A percentile compares a stretch with the other conserved stretches of the same genome.
Conservation (phyloP, 2,329 filamentous ascomycete species). For the Alternaria solani region DNA sequence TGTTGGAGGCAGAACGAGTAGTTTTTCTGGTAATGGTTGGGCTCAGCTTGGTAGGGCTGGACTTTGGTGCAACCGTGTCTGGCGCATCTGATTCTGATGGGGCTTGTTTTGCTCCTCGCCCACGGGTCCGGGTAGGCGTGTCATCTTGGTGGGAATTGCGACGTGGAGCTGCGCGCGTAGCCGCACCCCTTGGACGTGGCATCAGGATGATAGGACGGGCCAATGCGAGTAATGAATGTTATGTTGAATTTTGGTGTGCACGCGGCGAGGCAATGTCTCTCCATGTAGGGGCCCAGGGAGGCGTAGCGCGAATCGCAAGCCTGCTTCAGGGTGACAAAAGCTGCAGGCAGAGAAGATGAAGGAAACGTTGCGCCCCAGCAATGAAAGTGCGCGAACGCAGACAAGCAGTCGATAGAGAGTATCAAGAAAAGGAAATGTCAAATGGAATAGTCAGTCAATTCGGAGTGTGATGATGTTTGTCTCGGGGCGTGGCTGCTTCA, state of each 20-base stretch:
- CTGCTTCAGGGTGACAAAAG: slow-evolving; percentile 40
- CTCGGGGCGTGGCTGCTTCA: slow-evolving; percentile 44
- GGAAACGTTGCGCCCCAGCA: slow-evolving; percentile 27
- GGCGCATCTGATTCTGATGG: slow-evolving; percentile 37
- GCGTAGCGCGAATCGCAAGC: slow-evolving; percentile 47
- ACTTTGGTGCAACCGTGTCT: slow-evolving; percentile 36
- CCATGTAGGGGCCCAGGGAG: slow-evolving; percentile 40
- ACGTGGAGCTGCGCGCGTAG: slow-evolving; percentile 41
- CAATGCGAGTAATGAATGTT: slow-evolving; percentile 12
- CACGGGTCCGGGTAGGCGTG: slow-evolving; percentile 44
- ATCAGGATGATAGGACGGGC: slow-evolving; percentile 24
- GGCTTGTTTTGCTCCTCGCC: slow-evolving; percentile 43
- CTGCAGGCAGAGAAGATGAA: slow-evolving; percentile 34
- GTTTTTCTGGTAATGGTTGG: slow-evolving; percentile 42
- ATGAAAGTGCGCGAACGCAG: slow-evolving; percentile 21
- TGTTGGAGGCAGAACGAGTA: slow-evolving; percentile 48
- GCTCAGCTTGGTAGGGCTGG: slow-evolving; percentile 37
- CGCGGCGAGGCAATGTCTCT: slow-evolving; percentile 28
- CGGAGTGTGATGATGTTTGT: slow-evolving; percentile 48
- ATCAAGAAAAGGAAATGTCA: slow-evolving; percentile 27
- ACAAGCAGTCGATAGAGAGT: slow-evolving; percentile 18
- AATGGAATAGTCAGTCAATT: slow-evolving; percentile 30
- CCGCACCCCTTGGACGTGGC: slow-evolving; percentile 36
- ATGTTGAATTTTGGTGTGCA: slow-evolving; percentile 19
- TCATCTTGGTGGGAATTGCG: slow-evolving; percentile 46